Evolutionary conservation across 257 asterid species (phyloP).

Genomic region (Przewalskia tangutica): DNA sequence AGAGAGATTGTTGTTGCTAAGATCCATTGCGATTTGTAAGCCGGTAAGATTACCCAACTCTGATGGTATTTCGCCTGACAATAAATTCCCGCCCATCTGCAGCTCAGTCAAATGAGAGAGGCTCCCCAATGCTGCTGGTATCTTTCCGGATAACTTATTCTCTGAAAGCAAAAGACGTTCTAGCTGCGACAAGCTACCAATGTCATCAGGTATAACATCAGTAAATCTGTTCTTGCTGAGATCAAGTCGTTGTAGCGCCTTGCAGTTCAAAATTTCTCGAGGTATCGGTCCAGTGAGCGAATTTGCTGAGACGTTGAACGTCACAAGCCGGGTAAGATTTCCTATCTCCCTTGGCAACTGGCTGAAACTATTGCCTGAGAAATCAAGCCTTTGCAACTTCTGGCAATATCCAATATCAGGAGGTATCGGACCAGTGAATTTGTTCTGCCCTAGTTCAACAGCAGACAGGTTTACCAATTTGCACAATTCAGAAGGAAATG

Average conservation of each 20-base stretch:
- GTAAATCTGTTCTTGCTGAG: constrained; percentile 61
- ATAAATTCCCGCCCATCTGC: constrained; percentile 73
- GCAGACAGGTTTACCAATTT: constrained; percentile 62
- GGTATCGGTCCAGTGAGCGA: constrained; percentile 53
- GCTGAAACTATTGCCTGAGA: constrained; percentile 58
- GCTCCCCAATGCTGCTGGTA: constrained; percentile 67
- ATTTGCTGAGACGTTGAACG: constrained; percentile 67
- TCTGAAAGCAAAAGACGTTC: constrained; percentile 69
- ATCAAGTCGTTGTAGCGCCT: constrained; percentile 74
- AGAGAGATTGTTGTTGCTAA: constrained; percentile 63
- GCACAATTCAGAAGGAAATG: constrained; percentile 68
- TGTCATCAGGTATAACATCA: constrained; percentile 42
- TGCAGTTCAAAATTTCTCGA: constrained; percentile 49
- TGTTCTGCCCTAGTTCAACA: constrained; percentile 64
- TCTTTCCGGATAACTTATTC: constrained; percentile 53
- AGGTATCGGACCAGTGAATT: constrained; percentile 60
- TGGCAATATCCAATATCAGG: constrained; percentile 47
- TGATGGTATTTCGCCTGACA: constrained; percentile 69
- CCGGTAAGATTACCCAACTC: constrained; percentile 65
- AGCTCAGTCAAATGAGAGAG: constrained; percentile 80
- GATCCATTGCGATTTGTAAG: constrained; percentile 77
- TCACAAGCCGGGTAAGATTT: constrained; percentile 54
- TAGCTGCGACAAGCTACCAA: constrained; percentile 67
- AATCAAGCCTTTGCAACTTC: constrained; percentile 78
- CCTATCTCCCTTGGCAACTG: constrained; percentile 66